phyloP scores from a whole-genome alignment of 192 early-diverging fungal genomes.

The Globomyces pollinis-pini region DNA sequence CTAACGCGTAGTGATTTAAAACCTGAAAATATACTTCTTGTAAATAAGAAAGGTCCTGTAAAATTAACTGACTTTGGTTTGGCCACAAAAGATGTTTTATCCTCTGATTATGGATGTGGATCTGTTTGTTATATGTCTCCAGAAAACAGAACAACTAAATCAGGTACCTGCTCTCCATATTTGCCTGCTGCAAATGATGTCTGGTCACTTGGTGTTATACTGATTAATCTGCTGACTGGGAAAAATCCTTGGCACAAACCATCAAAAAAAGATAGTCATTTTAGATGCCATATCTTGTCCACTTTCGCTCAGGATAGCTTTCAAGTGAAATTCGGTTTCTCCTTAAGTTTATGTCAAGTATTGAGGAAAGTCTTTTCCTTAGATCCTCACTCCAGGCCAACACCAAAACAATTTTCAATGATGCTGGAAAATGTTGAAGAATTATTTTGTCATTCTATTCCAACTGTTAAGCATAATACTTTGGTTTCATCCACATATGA shows the following conservation, averaged over 20 bases:
- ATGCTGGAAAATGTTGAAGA: background rate
- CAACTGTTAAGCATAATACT: no score
- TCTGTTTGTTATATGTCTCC: slow-evolving; percentile 87
- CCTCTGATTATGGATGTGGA: slow-evolving; percentile 82
- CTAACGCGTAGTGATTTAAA: slow-evolving; percentile 95
- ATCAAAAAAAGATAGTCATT: slow-evolving; percentile 59
- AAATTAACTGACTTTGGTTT: slow-evolving; percentile 94
- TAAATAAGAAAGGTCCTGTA: slow-evolving; percentile 23
- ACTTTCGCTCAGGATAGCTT: background rate
- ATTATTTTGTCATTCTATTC: background rate
- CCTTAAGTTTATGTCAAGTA: slow-evolving; percentile 52
- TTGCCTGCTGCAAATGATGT: slow-evolving; percentile 61
- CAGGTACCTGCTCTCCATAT: slow-evolving; percentile 24
- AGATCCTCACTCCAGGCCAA: slow-evolving; percentile 22
- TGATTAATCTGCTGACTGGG: slow-evolving; percentile 70
- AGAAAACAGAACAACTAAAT: slow-evolving; percentile 35
- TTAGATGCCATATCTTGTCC: slow-evolving; percentile 17
- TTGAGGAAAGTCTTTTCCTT: slow-evolving; percentile 60
- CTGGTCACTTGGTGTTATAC: slow-evolving; percentile 72
- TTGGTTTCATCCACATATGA: slow-evolving; percentile 25
- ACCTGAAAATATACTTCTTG: slow-evolving; percentile 69
- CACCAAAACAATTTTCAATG: background rate
- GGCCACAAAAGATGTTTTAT: slow-evolving; percentile 69
- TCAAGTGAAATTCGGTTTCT: slow-evolving; percentile 33
- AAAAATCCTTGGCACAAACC: slow-evolving; percentile 70